A percentile compares a stretch with the other conserved stretches of the same genome.
Evolutionary conservation across 441 rosid species (phyloP).

Genomic region (Gossypium schwendimanii): DNA sequence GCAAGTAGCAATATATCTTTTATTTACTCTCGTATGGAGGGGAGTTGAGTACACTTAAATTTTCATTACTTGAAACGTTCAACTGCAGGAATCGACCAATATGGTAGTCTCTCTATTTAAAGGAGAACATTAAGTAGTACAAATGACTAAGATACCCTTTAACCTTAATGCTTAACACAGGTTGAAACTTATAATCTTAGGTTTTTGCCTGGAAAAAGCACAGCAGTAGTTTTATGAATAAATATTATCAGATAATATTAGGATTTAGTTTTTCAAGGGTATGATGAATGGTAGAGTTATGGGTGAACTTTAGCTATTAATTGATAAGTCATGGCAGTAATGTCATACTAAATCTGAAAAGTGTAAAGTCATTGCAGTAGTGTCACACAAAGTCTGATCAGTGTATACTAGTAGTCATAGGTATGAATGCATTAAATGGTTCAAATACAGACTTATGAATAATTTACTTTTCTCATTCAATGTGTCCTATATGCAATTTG

Average conservation of each 20-base stretch:
- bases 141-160: neutral
- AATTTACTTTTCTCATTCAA: neutral
- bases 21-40: neutral
- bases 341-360: neutral
- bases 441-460: neutral
- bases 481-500: neutral
- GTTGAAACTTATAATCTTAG: constrained; percentile 4
- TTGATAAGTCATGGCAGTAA: neutral
- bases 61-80: neutral
- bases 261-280: neutral
- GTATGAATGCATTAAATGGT: neutral
- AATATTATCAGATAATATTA: neutral
- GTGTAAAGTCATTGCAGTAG: neutral
- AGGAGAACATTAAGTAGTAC: neutral
- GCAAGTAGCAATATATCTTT: neutral
- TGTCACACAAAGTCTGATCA: neutral
- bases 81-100: neutral
- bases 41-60: neutral
- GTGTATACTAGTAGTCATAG: neutral
- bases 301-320: neutral
- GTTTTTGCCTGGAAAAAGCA: neutral
- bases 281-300: neutral
- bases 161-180: neutral
- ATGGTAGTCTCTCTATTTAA: neutral
- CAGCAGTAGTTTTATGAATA: neutral